Conservation (phyloP, 2,329 filamentous ascomycete genomes). For the Thelonectria rubi region DNA sequence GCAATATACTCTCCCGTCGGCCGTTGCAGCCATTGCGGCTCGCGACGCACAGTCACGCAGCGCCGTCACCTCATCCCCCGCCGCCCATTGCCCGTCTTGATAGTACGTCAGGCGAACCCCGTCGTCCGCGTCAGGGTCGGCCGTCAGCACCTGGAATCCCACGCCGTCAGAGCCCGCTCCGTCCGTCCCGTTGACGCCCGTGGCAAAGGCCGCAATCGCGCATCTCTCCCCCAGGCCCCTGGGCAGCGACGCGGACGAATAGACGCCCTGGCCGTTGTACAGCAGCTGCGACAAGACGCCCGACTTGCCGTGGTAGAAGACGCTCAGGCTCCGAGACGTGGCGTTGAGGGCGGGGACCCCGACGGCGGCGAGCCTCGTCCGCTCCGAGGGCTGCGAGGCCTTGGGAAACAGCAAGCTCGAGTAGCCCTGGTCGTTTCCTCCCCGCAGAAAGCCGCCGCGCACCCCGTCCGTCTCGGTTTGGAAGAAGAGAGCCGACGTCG, state of each 20-base stretch:
- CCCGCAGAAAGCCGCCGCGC: neutral
- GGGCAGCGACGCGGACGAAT: neutral
- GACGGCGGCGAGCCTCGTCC: slow-evolving; percentile 4
- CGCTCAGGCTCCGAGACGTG: neutral
- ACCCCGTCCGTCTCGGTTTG: slow-evolving; percentile 1
- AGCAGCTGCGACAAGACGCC: slow-evolving; percentile 10
- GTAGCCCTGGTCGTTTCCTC: neutral
- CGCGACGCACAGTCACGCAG: slow-evolving; percentile 6
- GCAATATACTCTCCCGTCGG: slow-evolving; percentile 12
- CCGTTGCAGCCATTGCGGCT: slow-evolving; percentile 4
- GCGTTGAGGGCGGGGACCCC: neutral
- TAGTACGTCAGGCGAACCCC: slow-evolving; percentile 13
- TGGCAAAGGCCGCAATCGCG: slow-evolving; percentile 10
- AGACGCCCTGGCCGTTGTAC: neutral
- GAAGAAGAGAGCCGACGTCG: slow-evolving; percentile 4
- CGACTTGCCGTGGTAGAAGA: slow-evolving; percentile 13
- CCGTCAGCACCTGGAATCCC: slow-evolving; percentile 9
- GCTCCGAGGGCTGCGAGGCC: neutral
- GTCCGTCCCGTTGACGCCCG: slow-evolving; percentile 10
- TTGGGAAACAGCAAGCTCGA: neutral
- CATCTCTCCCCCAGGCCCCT: neutral
- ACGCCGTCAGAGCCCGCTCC: neutral
- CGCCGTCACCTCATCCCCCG: slow-evolving; percentile 6
- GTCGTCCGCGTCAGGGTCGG: neutral
- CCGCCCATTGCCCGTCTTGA: slow-evolving; percentile 5